Evolutionary conservation across 1,284 basidiomycete genomes (phyloP), one percentile per base, ranked within the genome.

Genomic region (Trichosporon asahii): DNA sequence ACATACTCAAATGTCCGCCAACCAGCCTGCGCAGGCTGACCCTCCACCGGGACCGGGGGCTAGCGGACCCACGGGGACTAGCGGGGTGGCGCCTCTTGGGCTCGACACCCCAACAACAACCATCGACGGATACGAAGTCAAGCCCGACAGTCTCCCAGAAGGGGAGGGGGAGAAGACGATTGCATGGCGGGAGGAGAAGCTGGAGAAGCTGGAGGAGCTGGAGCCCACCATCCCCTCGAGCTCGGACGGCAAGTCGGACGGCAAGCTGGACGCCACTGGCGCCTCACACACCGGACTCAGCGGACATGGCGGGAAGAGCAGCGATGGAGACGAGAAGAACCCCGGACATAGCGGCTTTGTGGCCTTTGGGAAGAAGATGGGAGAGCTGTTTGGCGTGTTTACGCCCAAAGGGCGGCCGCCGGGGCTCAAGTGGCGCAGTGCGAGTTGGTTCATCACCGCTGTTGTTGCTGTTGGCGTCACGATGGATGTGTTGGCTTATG

Each of bases 401-500:
- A 31, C 29, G 29, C 57, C 57, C 7, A 61, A 33, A 31, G 5
- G 18, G 3, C 27, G 29, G 18, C 57, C 57, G 14, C 5, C 57
- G 37, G 68, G 68, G 0, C 35, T 69, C n/a, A 66, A 78, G 76
- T 78, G 77, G 77, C 73, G 80, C 25, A 73, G 72, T 14, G 75
- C 75, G 1, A 67, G 75, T 9, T 78, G 77, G 76, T 81, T 76
- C 72, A 74, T 80, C 46, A 81, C 79, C 0, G 35, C 64, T 25
- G 79, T 80, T 15, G 80, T 81, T 3, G 70, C 74, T 4, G 29
- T 79, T 8, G 79, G 79, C 14, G 70, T 77, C 18, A 71, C 72
- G n/a, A 76, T 73, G 4, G 80, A 82, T 70, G 70, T 78, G 11
- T 55, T 82, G 9, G 75, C 80, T 25, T 82, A 80, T 73, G 79